Evolutionary conservation across 106 monocot species (phyloP).

Genomic region (Apostasia shenzhenica): DNA sequence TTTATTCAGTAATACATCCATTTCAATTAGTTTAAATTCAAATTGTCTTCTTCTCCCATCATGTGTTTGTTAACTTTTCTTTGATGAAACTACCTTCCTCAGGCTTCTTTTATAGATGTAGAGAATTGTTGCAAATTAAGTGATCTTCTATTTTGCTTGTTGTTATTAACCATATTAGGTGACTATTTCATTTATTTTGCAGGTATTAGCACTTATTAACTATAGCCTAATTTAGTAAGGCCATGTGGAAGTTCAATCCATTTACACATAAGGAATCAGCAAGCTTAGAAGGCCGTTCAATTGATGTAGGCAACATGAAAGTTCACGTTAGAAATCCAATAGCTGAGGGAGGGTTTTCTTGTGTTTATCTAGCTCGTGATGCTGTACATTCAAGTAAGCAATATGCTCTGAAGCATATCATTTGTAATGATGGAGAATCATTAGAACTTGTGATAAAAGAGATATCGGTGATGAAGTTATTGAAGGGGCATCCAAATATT

Average conservation of each 20-base stretch:
- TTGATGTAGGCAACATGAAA: slow-evolving; percentile 47
- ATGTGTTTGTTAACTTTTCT: background rate
- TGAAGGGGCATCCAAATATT: slow-evolving; percentile 52
- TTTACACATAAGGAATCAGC: slow-evolving; percentile 42
- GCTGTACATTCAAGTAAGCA: slow-evolving; percentile 25
- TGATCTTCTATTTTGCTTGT: background rate
- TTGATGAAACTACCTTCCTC: background rate
- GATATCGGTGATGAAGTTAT: slow-evolving; percentile 40
- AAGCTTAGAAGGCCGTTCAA: slow-evolving; percentile 44
- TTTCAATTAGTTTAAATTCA: background rate
- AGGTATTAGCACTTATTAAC: background rate
- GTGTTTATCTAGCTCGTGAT: slow-evolving; percentile 43
- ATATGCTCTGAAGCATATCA: slow-evolving; percentile 55
- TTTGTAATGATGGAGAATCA: slow-evolving; percentile 53
- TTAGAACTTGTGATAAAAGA: slow-evolving; percentile 43
- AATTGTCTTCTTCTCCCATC: background rate
- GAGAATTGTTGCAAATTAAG: background rate
- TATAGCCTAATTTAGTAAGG: background rate
- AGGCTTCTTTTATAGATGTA: background rate
- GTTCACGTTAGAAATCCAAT: slow-evolving; percentile 35
- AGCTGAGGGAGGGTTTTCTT: slow-evolving; percentile 52
- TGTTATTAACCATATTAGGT: background rate
- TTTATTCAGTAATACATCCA: background rate
- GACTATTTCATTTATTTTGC: background rate
- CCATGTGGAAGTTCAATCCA: slow-evolving; percentile 59